Percentiles rank a stretch among this genome's conserved stretches.
These are phyloP conservation scores for Ogataea neopini DNA, from an alignment of 805 yeast genomes.

Conservation along the genomic window DNA sequence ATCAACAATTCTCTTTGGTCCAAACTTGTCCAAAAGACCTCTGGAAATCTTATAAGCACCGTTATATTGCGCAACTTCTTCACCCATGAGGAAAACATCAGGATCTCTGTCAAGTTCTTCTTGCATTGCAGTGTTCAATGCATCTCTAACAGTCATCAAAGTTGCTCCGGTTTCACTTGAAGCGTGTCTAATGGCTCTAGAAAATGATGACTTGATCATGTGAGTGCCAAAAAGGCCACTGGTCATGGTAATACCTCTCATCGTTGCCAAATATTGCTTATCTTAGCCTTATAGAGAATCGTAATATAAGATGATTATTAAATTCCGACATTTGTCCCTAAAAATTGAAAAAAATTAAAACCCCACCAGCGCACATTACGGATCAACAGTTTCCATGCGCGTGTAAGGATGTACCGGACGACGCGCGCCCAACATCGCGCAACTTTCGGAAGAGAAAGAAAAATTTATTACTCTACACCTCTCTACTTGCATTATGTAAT, in stretches of 20 bases:
- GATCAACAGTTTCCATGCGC: slow-evolving; percentile 16
- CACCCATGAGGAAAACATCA: slow-evolving; percentile 94
- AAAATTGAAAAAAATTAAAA: slow-evolving; percentile 4
- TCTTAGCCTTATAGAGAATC: too few species aligned
- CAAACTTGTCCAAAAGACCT: slow-evolving; percentile 92
- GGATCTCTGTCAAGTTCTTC: slow-evolving; percentile 97
- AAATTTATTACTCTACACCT: neutral
- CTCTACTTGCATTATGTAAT: neutral
- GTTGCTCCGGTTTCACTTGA: slow-evolving; percentile 52
- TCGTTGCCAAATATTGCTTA: neutral
- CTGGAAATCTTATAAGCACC: slow-evolving; percentile 98
- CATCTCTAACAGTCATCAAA: slow-evolving; percentile 92
- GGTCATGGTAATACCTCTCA: slow-evolving; percentile 7
- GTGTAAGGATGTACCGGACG: slow-evolving; percentile 13
- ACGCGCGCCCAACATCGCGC: neutral
- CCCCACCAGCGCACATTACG: slow-evolving; percentile 13
- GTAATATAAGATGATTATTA: neutral
- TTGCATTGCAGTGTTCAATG: slow-evolving; percentile 89
- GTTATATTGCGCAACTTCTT: slow-evolving; percentile 98
- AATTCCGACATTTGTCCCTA: slow-evolving; percentile 4
- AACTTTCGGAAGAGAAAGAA: neutral
- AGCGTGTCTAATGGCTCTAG: slow-evolving; percentile 39
- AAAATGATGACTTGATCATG: slow-evolving; percentile 27
- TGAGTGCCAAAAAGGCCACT: slow-evolving; percentile 21
- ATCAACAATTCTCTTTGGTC: slow-evolving; percentile 89